Evolutionary conservation across 352 stramenopile genomes (phyloP).

Genomic region (Stephanocyclus meneghinianus): DNA sequence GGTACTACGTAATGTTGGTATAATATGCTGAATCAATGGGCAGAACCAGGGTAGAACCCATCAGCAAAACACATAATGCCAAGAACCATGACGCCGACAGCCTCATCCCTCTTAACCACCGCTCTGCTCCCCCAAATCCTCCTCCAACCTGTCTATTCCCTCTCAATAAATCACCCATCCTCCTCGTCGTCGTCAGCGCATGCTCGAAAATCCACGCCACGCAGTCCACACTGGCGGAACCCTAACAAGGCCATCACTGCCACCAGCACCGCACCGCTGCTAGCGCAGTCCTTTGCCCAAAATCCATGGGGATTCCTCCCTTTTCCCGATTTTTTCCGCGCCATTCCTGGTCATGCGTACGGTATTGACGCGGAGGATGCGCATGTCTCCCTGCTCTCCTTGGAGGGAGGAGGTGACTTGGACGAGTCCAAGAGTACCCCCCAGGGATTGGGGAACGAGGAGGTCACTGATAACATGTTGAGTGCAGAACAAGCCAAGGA

Average conservation of each 20-base stretch:
- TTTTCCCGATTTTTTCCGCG: background rate
- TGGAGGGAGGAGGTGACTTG: background rate
- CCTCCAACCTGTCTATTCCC: background rate
- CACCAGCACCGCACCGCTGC: background rate
- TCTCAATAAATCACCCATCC: background rate
- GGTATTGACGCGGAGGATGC: background rate
- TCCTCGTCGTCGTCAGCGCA: background rate
- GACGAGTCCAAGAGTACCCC: background rate
- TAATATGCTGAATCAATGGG: too few relatives aligned
- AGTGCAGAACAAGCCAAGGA: background rate
- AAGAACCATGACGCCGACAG: background rate
- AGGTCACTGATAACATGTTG: too few relatives aligned
- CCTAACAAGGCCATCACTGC: background rate
- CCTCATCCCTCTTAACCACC: background rate
- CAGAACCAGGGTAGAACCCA: too few relatives aligned
- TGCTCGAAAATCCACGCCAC: background rate
- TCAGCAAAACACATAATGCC: too few relatives aligned
- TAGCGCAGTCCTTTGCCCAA: background rate
- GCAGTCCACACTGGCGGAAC: background rate
- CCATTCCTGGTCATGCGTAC: too few relatives aligned
- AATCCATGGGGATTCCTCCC: conserved; percentile 8
- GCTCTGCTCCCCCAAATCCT: background rate
- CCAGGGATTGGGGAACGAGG: background rate
- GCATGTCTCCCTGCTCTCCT: conserved; percentile 1
- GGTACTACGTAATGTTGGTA: too few relatives aligned